Evolutionary conservation across 257 asterid genomes (phyloP).

Genomic region (Gentiana straminea): DNA sequence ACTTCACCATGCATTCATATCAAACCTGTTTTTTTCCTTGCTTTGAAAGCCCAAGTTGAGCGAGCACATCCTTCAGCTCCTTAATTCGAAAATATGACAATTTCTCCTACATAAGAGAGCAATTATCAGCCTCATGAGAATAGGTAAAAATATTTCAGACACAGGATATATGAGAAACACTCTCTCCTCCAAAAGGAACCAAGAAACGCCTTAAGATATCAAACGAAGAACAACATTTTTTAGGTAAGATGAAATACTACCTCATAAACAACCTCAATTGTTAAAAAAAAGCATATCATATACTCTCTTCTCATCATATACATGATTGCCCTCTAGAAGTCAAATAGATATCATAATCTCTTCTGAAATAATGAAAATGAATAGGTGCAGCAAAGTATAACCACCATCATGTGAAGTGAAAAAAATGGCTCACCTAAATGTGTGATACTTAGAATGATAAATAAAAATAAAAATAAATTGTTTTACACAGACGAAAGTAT

Average conservation of each 20-base stretch:
- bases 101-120: conserved; percentile 54
- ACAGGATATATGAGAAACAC: not conserved
- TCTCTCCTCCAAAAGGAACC: not conserved
- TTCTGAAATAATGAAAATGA: too few species aligned
- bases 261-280: not conserved
- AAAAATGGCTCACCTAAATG: too few species aligned
- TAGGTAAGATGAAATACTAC: not conserved
- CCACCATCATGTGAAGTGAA: too few species aligned
- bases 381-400: too few species aligned
- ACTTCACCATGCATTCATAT: not conserved
- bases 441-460: too few species aligned
- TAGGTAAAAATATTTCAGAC: not conserved
- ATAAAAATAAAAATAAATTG: too few species aligned
- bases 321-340: too few species aligned
- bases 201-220: not conserved
- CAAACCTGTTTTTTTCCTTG: conserved; percentile 99
- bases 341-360: too few species aligned
- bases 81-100: conserved; percentile 82
- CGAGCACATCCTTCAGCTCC: conserved; percentile 94
- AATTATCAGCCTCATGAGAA: not conserved
- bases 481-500: too few species aligned
- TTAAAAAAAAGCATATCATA: not conserved
- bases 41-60: conserved; percentile 78
- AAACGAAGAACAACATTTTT: not conserved
- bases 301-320: not conserved